Evolutionary conservation across 345 rosid genomes (phyloP), one percentile per base, ranked within the genome.

Genomic region (Salix dunnii): DNA sequence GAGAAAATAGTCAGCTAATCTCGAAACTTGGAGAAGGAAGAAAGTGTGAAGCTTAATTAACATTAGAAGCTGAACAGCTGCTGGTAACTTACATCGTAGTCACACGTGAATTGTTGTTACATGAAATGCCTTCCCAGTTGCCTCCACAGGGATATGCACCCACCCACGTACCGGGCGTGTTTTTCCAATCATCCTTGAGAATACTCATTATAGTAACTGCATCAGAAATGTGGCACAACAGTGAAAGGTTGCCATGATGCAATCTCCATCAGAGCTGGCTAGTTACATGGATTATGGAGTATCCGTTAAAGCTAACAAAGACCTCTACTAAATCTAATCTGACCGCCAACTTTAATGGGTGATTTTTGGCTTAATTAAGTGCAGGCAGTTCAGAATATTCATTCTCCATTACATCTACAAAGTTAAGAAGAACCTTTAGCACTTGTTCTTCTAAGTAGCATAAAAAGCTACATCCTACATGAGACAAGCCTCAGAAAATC

Each of bases 121-220:
- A 94, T 16, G 14, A 30, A 73, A 92, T 87, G 68, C 98, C 98
- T 1, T 77, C 91, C 98, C 98, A 94, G 0, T 55, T 46, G 71
- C 55, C 75, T 78, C 88, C 89, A 79, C 98, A 94, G 78, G 98
- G 98, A 81, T 94, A 94, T 28, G 66, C 2, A 4, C 91, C 89
- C 23, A 11, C 67, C 98, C 98, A 94, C 73, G 33, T 76, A 42
- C 90, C 79, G 23, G 97, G 98, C 35, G 63, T 20, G 46, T 75
- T 86, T 35, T 77, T 20, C 97, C 94, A 90, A 16, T 21, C 55
- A 58, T 0, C 60, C 82, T 58, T 83, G 42, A 94, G 71, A 70
- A 83, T 74, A 5, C 23, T 72, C 79, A 94, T 76, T 6, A 62
- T 82, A 78, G 67, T 2, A 70, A 42, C 98, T 94, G 90, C 87